A percentile compares a stretch with the other conserved stretches of the same genome.
Evolutionary conservation across 2,329 filamentous ascomycete genomes (phyloP).

Genomic region (Neoascochyta sp.): DNA sequence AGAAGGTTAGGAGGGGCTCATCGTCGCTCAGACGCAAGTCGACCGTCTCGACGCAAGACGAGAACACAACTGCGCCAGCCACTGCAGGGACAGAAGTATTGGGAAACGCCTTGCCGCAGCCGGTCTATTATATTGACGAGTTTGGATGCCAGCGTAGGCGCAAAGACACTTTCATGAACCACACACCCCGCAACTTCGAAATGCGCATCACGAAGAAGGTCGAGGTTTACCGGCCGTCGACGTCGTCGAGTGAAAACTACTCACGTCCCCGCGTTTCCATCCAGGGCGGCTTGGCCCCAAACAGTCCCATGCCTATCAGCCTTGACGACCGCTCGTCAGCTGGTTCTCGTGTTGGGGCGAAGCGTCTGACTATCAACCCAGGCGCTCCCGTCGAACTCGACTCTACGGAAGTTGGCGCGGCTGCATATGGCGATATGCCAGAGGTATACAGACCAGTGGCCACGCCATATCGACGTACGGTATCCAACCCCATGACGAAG

Average conservation of each 20-base stretch:
- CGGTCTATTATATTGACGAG: conserved; percentile 19
- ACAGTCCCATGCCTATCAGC: conserved; percentile 4
- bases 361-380: conserved; percentile 9
- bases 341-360: conserved; percentile 7
- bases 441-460: conserved; percentile 9
- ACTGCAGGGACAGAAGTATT: conserved; percentile 11
- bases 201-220: conserved; percentile 14
- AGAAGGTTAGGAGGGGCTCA: conserved; percentile 11
- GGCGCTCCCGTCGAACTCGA: conserved; percentile 17
- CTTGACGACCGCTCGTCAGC: conserved; percentile 11
- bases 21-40: conserved; percentile 19
- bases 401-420: conserved; percentile 9
- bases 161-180: conserved; percentile 33
- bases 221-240: conserved; percentile 16
- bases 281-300: too few species aligned
- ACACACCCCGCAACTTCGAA: conserved; percentile 32
- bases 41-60: conserved; percentile 15
- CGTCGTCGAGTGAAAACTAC: conserved; percentile 17
- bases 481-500: conserved; percentile 15
- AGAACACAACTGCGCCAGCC: conserved; percentile 13
- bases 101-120: conserved; percentile 9
- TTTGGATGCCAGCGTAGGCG: conserved; percentile 21
- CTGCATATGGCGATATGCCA: conserved; percentile 6
- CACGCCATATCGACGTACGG: conserved; percentile 11
- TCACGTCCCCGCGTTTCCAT: conserved; percentile 18